Conservation (phyloP, 2,329 filamentous ascomycete genomes). For the Xylogone sp. region DNA sequence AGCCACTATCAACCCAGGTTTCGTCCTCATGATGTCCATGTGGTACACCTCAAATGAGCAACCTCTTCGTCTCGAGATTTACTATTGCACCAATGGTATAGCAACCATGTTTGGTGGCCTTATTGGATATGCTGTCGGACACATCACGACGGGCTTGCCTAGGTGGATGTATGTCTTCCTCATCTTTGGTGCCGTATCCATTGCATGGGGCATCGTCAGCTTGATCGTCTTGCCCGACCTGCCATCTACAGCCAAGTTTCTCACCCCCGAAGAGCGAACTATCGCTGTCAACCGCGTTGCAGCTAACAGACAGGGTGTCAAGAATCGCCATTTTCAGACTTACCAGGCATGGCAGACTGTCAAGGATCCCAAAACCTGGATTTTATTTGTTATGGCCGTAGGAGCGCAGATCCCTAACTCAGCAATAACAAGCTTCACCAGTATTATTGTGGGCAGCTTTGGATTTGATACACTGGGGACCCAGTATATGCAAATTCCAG, state of each 20-base stretch:
- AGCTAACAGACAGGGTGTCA: conserved; percentile 48
- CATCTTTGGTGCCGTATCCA: conserved; percentile 53
- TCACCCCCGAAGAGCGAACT: conserved; percentile 51
- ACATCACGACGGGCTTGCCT: conserved; percentile 47
- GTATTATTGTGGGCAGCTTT: conserved; percentile 21
- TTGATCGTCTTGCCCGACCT: conserved; percentile 58
- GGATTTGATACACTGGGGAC: conserved; percentile 42
- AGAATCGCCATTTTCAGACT: conserved; percentile 45
- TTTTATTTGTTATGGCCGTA: conserved; percentile 47
- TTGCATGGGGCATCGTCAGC: conserved; percentile 49
- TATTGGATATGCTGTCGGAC: conserved; percentile 44
- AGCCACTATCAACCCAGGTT: conserved; percentile 48
- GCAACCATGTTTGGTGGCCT: conserved; percentile 57
- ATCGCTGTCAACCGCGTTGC: conserved; percentile 51
- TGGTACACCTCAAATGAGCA: conserved; percentile 42
- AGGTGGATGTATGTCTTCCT: conserved; percentile 57
- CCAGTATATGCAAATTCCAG: conserved; percentile 57
- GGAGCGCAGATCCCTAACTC: conserved; percentile 54
- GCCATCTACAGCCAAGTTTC: conserved; percentile 58
- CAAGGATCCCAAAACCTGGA: conserved; percentile 55
- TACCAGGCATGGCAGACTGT: conserved; percentile 44
- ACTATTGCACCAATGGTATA: conserved; percentile 55
- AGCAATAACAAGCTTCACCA: conserved; percentile 46
- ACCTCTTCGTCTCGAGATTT: conserved; percentile 47
- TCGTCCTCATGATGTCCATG: conserved; percentile 51